Evolutionary conservation across 352 stramenopile species (phyloP).

Genomic region (Phytopythium sindhum): DNA sequence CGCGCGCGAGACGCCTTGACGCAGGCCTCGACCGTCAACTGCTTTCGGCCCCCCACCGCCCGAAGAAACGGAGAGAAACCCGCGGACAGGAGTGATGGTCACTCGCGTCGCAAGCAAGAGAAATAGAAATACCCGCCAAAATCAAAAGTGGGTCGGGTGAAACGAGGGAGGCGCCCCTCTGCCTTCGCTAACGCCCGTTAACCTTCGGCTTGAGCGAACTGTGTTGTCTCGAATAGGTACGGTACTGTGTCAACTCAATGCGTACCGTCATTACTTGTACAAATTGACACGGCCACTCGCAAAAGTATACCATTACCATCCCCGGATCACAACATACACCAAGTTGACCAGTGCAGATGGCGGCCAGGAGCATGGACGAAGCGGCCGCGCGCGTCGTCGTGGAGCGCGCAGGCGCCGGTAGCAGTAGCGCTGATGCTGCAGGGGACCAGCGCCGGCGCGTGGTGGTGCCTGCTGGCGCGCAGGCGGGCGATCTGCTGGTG

Average conservation of each 20-base stretch:
- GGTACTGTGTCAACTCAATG: background rate
- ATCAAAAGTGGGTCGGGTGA: slow-evolving; percentile 1
- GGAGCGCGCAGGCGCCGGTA: background rate
- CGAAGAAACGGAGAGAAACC: slow-evolving; percentile 19
- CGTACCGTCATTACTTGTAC: background rate
- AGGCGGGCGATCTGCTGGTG: slow-evolving; percentile 32
- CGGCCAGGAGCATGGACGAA: background rate
- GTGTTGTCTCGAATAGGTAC: background rate
- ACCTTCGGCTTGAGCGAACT: background rate
- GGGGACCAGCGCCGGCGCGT: slow-evolving; percentile 40
- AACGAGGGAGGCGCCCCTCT: background rate
- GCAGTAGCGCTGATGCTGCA: slow-evolving; percentile 1
- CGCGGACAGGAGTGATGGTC: slow-evolving; percentile 28
- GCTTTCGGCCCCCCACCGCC: slow-evolving; percentile 3
- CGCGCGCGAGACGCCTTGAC: slow-evolving; percentile 14
- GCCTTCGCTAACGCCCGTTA: background rate
- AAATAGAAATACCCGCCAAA: slow-evolving; percentile 19
- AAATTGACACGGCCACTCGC: background rate
- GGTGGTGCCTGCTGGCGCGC: slow-evolving; percentile 16
- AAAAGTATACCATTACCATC: background rate
- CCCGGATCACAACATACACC: background rate
- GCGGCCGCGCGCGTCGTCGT: background rate
- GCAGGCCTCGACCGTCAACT: slow-evolving; percentile 12
- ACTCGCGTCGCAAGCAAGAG: slow-evolving; percentile 15
- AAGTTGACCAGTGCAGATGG: background rate